These are phyloP conservation scores for Canariomyces notabilis DNA, from an alignment of 2,329 filamentous ascomycete species.

Conservation along the genomic window DNA sequence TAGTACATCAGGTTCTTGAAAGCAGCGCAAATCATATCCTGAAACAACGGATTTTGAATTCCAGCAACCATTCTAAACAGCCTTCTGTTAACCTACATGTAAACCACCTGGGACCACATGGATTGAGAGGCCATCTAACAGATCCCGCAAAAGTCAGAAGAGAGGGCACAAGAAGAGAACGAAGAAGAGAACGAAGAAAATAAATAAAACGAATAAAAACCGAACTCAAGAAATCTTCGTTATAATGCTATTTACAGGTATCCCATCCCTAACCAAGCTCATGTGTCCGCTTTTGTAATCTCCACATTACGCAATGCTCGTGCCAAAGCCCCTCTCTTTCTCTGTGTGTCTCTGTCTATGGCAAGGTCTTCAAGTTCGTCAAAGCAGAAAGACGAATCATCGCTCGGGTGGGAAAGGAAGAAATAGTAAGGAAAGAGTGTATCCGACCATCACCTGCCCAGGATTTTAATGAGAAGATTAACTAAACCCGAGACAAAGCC, in stretches of 20 bases:
- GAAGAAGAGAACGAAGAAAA: not conserved
- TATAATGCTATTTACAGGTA: conserved; percentile 20
- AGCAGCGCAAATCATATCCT: no score
- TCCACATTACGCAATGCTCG: conserved; percentile 24
- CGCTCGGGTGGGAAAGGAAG: not conserved
- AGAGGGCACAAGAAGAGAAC: not conserved
- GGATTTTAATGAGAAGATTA: conserved; percentile 8
- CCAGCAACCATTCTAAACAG: not conserved
- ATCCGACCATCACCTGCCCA: conserved; percentile 1
- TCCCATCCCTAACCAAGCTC: conserved; percentile 18
- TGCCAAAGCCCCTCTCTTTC: conserved; percentile 17
- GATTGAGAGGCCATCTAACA: conserved; percentile 1
- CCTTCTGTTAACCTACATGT: no score
- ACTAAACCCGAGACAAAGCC: not conserved
- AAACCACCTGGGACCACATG: not conserved
- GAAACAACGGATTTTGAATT: not conserved
- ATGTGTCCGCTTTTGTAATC: conserved; percentile 18
- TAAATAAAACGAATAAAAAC: conserved; percentile 5
- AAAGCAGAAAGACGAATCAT: conserved; percentile 13
- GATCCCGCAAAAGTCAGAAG: not conserved
- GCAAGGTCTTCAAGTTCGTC: conserved; percentile 15
- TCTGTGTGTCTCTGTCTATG: conserved; percentile 19
- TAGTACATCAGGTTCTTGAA: no score
- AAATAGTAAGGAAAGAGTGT: not conserved
- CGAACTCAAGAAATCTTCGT: conserved; percentile 9